phyloP scores from a whole-genome alignment of 495 filamentous ascomycete species.

The Cryomyces minteri region DNA sequence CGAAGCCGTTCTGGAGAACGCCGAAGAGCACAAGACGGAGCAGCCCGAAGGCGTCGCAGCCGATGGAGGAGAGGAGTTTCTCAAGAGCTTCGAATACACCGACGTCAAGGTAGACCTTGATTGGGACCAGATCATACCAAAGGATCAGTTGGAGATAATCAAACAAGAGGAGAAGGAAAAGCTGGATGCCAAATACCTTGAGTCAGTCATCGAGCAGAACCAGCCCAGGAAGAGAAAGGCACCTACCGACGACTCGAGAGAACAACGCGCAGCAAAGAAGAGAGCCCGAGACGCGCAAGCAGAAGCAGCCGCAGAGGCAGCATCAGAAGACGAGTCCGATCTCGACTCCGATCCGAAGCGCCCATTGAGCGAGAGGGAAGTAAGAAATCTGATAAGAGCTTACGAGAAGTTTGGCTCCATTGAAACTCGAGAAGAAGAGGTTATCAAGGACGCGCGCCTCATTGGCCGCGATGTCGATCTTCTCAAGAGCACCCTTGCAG shows the following conservation, averaged over 20 bases:
- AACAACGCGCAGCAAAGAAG: constrained; percentile 85
- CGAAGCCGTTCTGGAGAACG: constrained; percentile 86
- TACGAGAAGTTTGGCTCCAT: constrained; percentile 79
- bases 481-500: constrained; percentile 47
- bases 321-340: constrained; percentile 31
- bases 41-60: constrained; percentile 79
- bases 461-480: constrained; percentile 61
- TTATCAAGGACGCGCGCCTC: constrained; percentile 70
- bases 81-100: constrained; percentile 72
- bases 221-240: constrained; percentile 69
- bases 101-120: constrained; percentile 87
- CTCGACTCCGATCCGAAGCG: constrained; percentile 60
- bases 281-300: constrained; percentile 60
- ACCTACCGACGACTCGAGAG: constrained; percentile 37
- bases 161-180: constrained; percentile 76
- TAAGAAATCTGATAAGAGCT: constrained; percentile 70
- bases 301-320: constrained; percentile 29
- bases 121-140: constrained; percentile 97
- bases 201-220: constrained; percentile 66
- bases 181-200: constrained; percentile 66
- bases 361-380: constrained; percentile 76
- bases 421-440: constrained; percentile 66
- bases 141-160: constrained; percentile 71
- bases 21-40: constrained; percentile 87
- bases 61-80: constrained; percentile 82